Conservation (phyloP, 345 rosid species). For the Brassica incana region DNA sequence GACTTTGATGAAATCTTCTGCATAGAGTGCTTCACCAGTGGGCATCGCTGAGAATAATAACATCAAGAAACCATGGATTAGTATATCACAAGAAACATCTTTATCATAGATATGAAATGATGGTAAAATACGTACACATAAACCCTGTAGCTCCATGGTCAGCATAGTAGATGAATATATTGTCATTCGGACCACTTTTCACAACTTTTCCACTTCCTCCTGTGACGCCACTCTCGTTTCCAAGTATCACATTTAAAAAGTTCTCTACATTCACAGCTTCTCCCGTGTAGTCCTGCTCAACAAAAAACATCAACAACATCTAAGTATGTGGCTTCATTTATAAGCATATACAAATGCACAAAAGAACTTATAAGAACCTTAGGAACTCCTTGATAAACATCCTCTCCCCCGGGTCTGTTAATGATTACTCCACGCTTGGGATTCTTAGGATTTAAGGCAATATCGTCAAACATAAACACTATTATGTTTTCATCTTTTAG, state of each 20-base stretch:
- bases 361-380: no score
- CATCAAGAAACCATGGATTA: background rate
- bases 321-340: background rate
- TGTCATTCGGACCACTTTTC: constrained; percentile 31
- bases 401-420: no score
- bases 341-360: background rate
- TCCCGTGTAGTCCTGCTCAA: constrained; percentile 55
- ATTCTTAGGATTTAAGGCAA: no score
- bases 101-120: background rate
- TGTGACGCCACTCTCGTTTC: constrained; percentile 49
- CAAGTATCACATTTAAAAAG: constrained; percentile 53
- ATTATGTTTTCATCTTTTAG: no score
- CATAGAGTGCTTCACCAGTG: constrained; percentile 10
- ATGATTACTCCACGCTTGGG: no score
- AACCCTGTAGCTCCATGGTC: constrained; percentile 57
- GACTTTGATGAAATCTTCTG: constrained; percentile 48
- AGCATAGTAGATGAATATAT: constrained; percentile 52
- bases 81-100: constrained; percentile 3
- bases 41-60: constrained; percentile 48
- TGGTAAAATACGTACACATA: constrained; percentile 28
- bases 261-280: constrained; percentile 43
- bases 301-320: background rate
- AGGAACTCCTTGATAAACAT: no score
- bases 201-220: constrained; percentile 73
- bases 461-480: no score